phyloP scores from a whole-genome alignment of 2,329 filamentous ascomycete genomes.

The Fusarium hostae region DNA sequence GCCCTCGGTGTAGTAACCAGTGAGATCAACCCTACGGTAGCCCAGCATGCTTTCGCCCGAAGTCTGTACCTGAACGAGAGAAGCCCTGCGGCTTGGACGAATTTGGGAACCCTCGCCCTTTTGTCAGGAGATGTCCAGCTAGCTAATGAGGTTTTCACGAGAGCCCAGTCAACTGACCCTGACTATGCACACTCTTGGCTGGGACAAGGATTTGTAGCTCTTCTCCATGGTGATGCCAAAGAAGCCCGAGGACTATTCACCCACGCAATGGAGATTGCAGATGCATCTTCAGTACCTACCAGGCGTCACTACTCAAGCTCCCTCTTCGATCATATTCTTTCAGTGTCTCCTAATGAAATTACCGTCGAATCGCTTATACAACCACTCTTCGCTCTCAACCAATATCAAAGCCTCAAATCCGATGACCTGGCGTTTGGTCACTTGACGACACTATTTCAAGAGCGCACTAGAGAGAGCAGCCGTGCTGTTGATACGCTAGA shows the following conservation, averaged over 20 bases:
- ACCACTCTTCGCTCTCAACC: constrained; percentile 87
- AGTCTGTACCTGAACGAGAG: constrained; percentile 93
- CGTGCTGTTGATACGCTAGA: constrained; percentile 73
- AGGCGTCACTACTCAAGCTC: constrained; percentile 84
- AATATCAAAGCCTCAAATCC: constrained; percentile 78
- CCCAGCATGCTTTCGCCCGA: constrained; percentile 92
- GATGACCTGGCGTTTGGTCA: constrained; percentile 79
- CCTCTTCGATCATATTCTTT: constrained; percentile 82
- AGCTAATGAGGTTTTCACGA: constrained; percentile 90
- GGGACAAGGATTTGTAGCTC: constrained; percentile 87
- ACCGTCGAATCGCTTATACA: constrained; percentile 77
- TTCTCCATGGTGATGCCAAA: constrained; percentile 76
- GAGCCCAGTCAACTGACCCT: constrained; percentile 92
- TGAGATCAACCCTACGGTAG: constrained; percentile 83
- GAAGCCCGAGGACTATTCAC: constrained; percentile 89
- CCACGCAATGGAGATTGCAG: constrained; percentile 92
- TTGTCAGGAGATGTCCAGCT: constrained; percentile 84
- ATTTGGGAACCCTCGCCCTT: constrained; percentile 87
- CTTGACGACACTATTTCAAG: constrained; percentile 81
- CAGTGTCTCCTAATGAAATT: constrained; percentile 58
- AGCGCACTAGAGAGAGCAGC: constrained; percentile 77
- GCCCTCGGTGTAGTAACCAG: constrained; percentile 92
- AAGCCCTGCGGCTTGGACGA: constrained; percentile 87
- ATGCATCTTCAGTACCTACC: constrained; percentile 76
- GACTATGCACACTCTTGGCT: constrained; percentile 95